Conservation (phyloP, 495 filamentous ascomycete species). For the Polyplosphaeria fusca region DNA sequence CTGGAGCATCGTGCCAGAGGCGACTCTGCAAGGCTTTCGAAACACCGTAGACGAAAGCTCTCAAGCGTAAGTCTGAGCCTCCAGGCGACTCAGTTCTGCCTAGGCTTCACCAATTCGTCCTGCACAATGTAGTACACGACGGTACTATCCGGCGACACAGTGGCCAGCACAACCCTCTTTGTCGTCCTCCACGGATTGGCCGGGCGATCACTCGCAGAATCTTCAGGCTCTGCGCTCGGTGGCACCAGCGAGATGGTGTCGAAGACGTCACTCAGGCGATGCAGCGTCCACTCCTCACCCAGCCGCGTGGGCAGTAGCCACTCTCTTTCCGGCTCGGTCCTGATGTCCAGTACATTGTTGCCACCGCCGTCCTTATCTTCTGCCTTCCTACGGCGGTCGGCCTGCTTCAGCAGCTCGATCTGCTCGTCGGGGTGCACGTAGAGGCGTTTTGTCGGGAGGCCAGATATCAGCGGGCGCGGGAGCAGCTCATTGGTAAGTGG, state of each 20-base stretch:
- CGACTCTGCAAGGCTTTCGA: too few species aligned
- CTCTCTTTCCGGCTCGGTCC: slow-evolving; percentile 57
- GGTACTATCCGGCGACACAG: slow-evolving; percentile 84
- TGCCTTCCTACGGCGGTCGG: slow-evolving; percentile 22
- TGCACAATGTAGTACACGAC: slow-evolving; percentile 94
- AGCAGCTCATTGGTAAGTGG: slow-evolving; percentile 41
- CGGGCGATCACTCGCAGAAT: slow-evolving; percentile 36
- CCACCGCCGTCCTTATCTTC: slow-evolving; percentile 27
- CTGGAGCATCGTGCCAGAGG: too few species aligned
- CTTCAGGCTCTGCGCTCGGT: slow-evolving; percentile 36
- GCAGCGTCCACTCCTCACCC: slow-evolving; percentile 77
- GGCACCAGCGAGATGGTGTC: slow-evolving; percentile 62
- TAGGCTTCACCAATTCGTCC: slow-evolving; percentile 91
- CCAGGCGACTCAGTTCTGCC: slow-evolving; percentile 76
- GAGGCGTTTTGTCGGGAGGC: slow-evolving; percentile 78
- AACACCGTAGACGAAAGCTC: too few species aligned
- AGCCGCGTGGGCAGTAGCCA: slow-evolving; percentile 86
- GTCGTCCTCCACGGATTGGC: slow-evolving; percentile 37
- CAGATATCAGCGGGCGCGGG: slow-evolving; percentile 69
- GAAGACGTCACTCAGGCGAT: slow-evolving; percentile 74
- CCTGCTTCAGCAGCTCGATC: slow-evolving; percentile 59
- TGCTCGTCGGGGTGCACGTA: slow-evolving; percentile 95
- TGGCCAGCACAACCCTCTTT: slow-evolving; percentile 79
- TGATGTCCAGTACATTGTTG: slow-evolving; percentile 47
- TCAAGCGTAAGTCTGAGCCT: too few species aligned